Evolutionary conservation across 192 early-diverging fungal species (phyloP).

Genomic region (Geosiphon pyriformis): DNA sequence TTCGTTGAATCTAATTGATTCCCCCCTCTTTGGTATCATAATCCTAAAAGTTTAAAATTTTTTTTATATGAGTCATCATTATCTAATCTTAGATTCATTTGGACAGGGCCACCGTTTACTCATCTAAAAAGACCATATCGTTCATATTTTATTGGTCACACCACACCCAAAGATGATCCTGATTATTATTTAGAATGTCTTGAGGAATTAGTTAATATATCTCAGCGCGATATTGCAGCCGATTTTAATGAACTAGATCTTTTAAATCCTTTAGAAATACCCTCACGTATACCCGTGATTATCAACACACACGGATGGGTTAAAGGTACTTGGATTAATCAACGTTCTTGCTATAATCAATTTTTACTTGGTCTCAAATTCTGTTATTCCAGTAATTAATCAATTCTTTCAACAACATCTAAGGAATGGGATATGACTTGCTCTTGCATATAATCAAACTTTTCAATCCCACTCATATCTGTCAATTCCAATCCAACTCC

Average conservation of each 20-base stretch:
- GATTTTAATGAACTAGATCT: constrained; percentile 18
- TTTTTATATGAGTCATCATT: too few species aligned
- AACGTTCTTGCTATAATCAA: too few species aligned
- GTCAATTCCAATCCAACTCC: constrained; percentile 46
- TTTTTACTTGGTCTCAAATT: constrained; percentile 7
- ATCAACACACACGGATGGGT: constrained; percentile 96
- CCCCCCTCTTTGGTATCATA: constrained; percentile 52
- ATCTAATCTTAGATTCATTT: too few species aligned
- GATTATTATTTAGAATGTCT: constrained; percentile 75
- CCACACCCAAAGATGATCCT: constrained; percentile 71
- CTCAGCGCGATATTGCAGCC: constrained; percentile 41
- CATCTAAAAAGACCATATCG: constrained; percentile 60
- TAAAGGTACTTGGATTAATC: constrained; percentile 50
- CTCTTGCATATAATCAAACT: constrained; percentile 59
- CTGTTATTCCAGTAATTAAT: constrained; percentile 9
- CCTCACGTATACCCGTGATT: constrained; percentile 72
- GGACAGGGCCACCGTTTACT: constrained; percentile 77
- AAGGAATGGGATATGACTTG: constrained; percentile 77
- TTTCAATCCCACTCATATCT: constrained; percentile 63
- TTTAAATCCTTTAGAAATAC: constrained; percentile 25
- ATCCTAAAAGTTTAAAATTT: neutral
- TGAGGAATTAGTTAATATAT: constrained; percentile 54
- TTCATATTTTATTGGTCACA: constrained; percentile 71
- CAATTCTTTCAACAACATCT: constrained; percentile 26
- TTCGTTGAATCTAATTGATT: constrained; percentile 64